Conservation (phyloP, 345 rosid species). For the Populus pruinosa region DNA sequence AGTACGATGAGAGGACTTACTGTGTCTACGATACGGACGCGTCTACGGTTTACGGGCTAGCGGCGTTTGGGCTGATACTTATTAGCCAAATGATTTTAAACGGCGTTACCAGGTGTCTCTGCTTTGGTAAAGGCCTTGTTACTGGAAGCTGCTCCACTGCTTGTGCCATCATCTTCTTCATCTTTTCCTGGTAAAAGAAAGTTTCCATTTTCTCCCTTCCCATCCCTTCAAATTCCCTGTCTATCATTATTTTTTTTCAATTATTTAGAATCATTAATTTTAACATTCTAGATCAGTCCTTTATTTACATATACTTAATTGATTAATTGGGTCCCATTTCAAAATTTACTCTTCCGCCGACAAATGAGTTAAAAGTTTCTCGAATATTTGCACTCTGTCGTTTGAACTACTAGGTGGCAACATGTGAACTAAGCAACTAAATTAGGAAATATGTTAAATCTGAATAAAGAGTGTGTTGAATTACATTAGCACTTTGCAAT, state of each 20-base stretch:
- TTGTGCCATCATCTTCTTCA: conserved; percentile 74
- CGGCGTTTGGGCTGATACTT: conserved; percentile 71
- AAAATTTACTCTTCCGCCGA: neutral
- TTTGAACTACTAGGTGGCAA: neutral
- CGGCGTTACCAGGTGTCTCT: conserved; percentile 84
- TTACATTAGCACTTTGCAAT: too few species aligned
- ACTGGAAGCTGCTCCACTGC: conserved; percentile 52
- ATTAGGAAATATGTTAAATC: neutral
- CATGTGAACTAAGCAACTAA: neutral
- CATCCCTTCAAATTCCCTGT: neutral
- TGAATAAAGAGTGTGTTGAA: neutral
- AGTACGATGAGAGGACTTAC: conserved; percentile 74
- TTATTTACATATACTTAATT: neutral
- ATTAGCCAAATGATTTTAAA: conserved; percentile 66
- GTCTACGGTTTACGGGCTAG: conserved; percentile 73
- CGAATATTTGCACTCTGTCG: neutral
- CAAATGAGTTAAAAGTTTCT: neutral
- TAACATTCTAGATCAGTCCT: neutral
- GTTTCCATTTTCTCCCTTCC: conserved; percentile 1
- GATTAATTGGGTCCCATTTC: neutral
- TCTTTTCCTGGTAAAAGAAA: conserved; percentile 64
- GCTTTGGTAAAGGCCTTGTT: conserved; percentile 77
- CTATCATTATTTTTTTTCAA: neutral
- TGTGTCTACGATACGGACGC: conserved; percentile 78
- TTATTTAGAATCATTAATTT: neutral